phyloP scores from a whole-genome alignment of 1,284 basidiomycete genomes.

The Tilletia walkeri region DNA sequence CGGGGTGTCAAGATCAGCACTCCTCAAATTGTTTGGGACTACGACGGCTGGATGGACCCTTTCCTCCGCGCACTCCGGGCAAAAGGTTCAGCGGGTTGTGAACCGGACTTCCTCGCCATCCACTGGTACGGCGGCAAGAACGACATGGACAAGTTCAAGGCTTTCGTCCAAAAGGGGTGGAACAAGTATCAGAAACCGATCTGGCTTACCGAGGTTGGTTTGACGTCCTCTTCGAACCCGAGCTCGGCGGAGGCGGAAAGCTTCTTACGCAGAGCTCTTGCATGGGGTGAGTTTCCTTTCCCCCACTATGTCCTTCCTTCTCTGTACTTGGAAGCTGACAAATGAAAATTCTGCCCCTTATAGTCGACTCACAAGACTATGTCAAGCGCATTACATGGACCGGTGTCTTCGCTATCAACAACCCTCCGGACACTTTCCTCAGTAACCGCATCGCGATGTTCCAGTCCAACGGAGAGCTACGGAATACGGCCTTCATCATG shows the following conservation, averaged over 20 bases:
- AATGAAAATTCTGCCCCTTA: not conserved
- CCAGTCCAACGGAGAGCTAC: conserved; percentile 13
- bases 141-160: conserved; percentile 32
- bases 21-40: conserved; percentile 38
- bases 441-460: conserved; percentile 42
- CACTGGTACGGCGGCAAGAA: conserved; percentile 50
- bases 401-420: conserved; percentile 41
- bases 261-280: conserved; percentile 1
- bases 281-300: conserved; percentile 8
- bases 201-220: conserved; percentile 48
- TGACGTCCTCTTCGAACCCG: conserved; percentile 35
- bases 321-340: not conserved
- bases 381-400: conserved; percentile 47
- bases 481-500: conserved; percentile 6
- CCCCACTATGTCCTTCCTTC: not conserved
- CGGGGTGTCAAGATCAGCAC: conserved; percentile 45
- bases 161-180: conserved; percentile 40
- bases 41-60: conserved; percentile 36
- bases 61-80: conserved; percentile 35
- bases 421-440: conserved; percentile 47
- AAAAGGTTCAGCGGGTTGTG: conserved; percentile 28
- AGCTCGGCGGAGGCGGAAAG: conserved; percentile 28
- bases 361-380: conserved; percentile 31
- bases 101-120: conserved; percentile 44
- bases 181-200: conserved; percentile 37